These are phyloP conservation scores for Musa beccarii DNA, from an alignment of 176 grass and related monocot species.

Conservation along the genomic window DNA sequence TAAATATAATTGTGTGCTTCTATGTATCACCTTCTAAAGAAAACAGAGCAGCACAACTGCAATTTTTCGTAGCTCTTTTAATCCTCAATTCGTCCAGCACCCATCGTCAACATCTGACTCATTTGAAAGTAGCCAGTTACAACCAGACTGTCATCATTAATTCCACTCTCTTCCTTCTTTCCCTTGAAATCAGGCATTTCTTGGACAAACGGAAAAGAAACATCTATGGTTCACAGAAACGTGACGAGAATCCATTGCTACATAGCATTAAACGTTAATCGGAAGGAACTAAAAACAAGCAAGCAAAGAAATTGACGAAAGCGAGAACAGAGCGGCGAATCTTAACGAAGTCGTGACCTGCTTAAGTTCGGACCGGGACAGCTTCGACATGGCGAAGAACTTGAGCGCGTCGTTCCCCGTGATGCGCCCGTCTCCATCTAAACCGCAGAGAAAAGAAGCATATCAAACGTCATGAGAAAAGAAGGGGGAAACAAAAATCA, in stretches of 20 bases:
- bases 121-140: not conserved
- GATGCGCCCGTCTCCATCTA: constrained; percentile 68
- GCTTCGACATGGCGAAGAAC: constrained; percentile 85
- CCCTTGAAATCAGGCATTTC: not conserved
- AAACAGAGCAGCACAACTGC: too few species aligned
- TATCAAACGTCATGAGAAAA: not conserved
- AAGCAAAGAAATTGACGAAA: not conserved
- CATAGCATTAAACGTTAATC: not conserved
- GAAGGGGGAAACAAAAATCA: not conserved
- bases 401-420: constrained; percentile 78
- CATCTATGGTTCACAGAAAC: not conserved
- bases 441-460: not conserved
- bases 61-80: not conserved
- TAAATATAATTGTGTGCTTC: too few species aligned
- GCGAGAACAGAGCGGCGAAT: not conserved
- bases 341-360: constrained; percentile 25
- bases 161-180: not conserved
- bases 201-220: not conserved
- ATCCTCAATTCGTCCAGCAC: not conserved
- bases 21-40: too few species aligned
- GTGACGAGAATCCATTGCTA: not conserved
- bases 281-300: not conserved
- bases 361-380: constrained; percentile 71
- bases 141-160: not conserved
- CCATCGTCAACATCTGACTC: not conserved